Conservation (phyloP, 2,329 filamentous ascomycete species). For the Chalaropsis ovoidea region DNA sequence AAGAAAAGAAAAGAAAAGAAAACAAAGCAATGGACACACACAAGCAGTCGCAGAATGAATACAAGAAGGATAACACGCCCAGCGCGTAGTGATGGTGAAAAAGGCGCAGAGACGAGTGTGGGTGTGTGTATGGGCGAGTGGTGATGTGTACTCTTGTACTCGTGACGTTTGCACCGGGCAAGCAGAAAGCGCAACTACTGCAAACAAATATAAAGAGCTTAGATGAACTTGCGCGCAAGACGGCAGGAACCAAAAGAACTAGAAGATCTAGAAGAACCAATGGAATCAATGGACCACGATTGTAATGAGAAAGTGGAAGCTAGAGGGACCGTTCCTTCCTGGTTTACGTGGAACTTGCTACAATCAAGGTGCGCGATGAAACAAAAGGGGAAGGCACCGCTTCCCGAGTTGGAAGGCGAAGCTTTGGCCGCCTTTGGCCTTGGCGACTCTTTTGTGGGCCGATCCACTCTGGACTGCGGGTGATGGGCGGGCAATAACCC, state of each 20-base stretch:
- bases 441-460: background rate
- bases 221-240: background rate
- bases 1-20: background rate
- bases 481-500: background rate
- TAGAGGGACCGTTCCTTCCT: background rate
- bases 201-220: background rate
- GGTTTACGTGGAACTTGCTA: slow-evolving; percentile 18
- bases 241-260: background rate
- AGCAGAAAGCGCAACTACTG: slow-evolving; percentile 1
- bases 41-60: background rate
- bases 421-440: slow-evolving; percentile 24
- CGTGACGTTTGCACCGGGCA: background rate
- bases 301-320: background rate
- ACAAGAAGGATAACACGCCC: background rate
- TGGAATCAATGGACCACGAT: background rate
- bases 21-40: background rate
- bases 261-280: slow-evolving; percentile 6
- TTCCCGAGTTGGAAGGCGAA: slow-evolving; percentile 15
- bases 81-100: background rate
- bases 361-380: slow-evolving; percentile 7
- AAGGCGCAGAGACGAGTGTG: background rate
- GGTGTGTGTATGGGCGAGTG: background rate
- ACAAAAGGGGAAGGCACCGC: slow-evolving; percentile 14
- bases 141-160: no score
- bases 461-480: background rate